Percentiles rank a stretch among this genome's conserved stretches.
Evolutionary conservation across 2,329 filamentous ascomycete species (phyloP).

Genomic region (Xenosphaeropsis pyriputrescens): DNA sequence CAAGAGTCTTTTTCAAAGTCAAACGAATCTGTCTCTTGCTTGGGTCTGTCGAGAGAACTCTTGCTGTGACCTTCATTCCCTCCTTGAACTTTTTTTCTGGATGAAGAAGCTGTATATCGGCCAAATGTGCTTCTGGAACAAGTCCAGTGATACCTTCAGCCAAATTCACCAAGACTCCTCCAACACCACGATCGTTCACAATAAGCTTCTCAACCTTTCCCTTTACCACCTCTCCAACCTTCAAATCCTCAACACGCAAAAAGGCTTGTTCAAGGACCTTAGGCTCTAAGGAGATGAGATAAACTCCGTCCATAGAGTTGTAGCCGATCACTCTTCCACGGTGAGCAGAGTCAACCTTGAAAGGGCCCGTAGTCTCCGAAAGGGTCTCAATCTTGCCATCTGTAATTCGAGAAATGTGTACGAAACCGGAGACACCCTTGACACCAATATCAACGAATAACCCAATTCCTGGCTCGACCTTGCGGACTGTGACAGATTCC

Average conservation of each 20-base stretch:
- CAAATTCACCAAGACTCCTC: slow-evolving; percentile 68
- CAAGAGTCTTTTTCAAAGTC: slow-evolving; percentile 85
- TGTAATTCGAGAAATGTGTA: slow-evolving; percentile 85
- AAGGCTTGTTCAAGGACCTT: slow-evolving; percentile 76
- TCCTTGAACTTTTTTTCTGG: slow-evolving; percentile 94
- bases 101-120: slow-evolving; percentile 76
- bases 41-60: slow-evolving; percentile 68
- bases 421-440: slow-evolving; percentile 63
- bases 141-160: slow-evolving; percentile 81
- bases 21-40: slow-evolving; percentile 68
- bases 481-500: slow-evolving; percentile 63
- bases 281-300: slow-evolving; percentile 71
- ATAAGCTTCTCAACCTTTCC: slow-evolving; percentile 77
- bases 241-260: slow-evolving; percentile 81
- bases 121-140: slow-evolving; percentile 75
- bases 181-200: slow-evolving; percentile 62
- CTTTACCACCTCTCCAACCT: slow-evolving; percentile 65
- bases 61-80: slow-evolving; percentile 68
- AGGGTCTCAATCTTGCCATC: slow-evolving; percentile 81
- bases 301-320: slow-evolving; percentile 75
- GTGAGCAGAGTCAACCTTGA: slow-evolving; percentile 65
- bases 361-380: slow-evolving; percentile 62
- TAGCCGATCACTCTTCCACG: slow-evolving; percentile 74
- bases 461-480: slow-evolving; percentile 68
- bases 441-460: slow-evolving; percentile 64